Evolutionary conservation across 2,329 filamentous ascomycete genomes (phyloP), one percentile per base, ranked within the genome.

Genomic region (Fusarium odoratissimum): DNA sequence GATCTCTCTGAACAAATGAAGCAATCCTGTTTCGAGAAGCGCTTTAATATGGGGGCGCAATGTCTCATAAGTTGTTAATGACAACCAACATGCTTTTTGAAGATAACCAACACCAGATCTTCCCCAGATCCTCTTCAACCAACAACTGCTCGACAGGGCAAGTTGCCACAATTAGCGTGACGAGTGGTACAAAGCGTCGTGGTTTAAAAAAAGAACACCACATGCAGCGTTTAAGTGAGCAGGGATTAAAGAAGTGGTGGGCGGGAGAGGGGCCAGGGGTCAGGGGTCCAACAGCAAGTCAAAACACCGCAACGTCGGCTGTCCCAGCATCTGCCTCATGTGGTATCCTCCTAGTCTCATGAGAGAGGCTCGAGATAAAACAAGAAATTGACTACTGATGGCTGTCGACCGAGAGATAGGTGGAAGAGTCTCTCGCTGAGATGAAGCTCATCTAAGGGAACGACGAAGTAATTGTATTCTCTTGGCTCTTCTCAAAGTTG

Each of bases 261-360:
- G 62, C 59, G 59, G 67, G 62, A 71, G 49, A 41, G 25, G 42
- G 25, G 44, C 54, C 67, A 66, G 58, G 70, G 71, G 71, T 37
- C 62, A 71, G 62, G 71, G 67, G 66, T 64, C 58, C 54, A 41
- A 35, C 38, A 55, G 28, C 42, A 63, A 68, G 56, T 40, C 56
- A 67, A 58, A 67, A 71, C 70, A 63, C 55, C 51, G 70, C 54
- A 73, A 67, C 71, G 61, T 73, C 44, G 44, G 60, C 40, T 73
- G 70, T 73, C 60, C 70, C 62, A 73, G 70, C 49, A 66, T 67
- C 56, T 73, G 71, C 71, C 48, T 73, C 71, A 74, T 64, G 67
- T 68, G 37, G 44, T 49, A 51, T 70, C 62, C 54, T 25, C 66
- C 48, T 30, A 31, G 70, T 73, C 66, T 73, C 70, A 73, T 38